A percentile compares a stretch with the other conserved stretches of the same genome.
phyloP scores from a whole-genome alignment of 2,329 filamentous ascomycete species.

The Hypoxylon sp. region DNA sequence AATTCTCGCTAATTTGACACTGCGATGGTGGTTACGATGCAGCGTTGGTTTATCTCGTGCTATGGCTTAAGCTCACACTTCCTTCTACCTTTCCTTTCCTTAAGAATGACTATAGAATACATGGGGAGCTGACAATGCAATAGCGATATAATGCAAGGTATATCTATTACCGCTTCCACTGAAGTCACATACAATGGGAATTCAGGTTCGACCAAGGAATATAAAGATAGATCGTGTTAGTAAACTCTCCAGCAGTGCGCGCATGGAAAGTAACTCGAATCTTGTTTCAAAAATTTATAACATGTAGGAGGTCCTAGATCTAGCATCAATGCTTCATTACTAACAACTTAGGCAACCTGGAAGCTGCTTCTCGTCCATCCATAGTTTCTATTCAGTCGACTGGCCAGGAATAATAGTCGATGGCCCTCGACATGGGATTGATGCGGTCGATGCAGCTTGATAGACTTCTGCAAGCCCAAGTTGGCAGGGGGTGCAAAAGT shows the following conservation, averaged over 20 bases:
- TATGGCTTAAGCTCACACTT: too few relatives aligned
- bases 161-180: background rate
- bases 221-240: background rate
- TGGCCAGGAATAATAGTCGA: conserved; percentile 2
- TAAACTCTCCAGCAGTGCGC: background rate
- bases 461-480: background rate
- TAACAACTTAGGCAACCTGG: background rate
- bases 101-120: background rate
- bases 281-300: background rate
- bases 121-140: background rate
- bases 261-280: background rate
- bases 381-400: conserved; percentile 2
- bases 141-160: background rate
- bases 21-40: too few relatives aligned
- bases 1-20: too few relatives aligned
- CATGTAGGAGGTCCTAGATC: background rate
- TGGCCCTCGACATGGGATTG: conserved; percentile 7
- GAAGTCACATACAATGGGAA: background rate
- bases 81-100: too few relatives aligned
- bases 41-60: too few relatives aligned
- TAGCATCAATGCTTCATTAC: background rate
- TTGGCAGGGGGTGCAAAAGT: conserved; percentile 2
- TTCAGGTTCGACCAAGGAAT: background rate
- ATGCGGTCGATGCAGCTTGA: conserved; percentile 13
- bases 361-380: conserved; percentile 4